These are phyloP conservation scores for Trametes gibbosa DNA, from an alignment of 768 basidiomycete genomes.

Conservation along the genomic window DNA sequence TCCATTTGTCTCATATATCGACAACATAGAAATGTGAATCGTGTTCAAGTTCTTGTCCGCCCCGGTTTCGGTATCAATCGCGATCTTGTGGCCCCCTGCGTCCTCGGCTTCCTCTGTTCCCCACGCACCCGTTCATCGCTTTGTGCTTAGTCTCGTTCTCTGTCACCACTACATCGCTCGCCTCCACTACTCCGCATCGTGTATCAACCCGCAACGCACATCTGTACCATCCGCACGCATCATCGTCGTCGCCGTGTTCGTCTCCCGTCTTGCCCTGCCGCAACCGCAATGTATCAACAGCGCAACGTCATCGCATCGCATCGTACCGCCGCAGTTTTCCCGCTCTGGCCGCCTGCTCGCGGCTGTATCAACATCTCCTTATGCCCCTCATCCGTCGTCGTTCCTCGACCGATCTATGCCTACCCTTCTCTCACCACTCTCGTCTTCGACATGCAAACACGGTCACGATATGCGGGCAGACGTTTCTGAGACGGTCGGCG, in stretches of 20 bases:
- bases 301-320: not conserved
- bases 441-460: not conserved
- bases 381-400: not conserved
- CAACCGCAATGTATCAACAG: constrained; percentile 7
- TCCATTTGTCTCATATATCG: constrained; percentile 19
- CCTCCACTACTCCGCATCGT: not conserved
- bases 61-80: not conserved
- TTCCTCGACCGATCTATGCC: no score
- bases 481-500: not conserved
- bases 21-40: constrained; percentile 19
- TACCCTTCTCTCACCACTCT: not conserved
- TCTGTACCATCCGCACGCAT: not conserved
- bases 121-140: constrained; percentile 7
- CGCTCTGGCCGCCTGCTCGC: not conserved
- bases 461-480: constrained; percentile 4
- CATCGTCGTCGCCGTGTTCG: not conserved
- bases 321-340: not conserved
- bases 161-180: not conserved
- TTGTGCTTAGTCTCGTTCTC: constrained; percentile 6
- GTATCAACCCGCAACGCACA: no score
- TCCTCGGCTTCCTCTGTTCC: not conserved
- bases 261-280: not conserved
- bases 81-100: not conserved
- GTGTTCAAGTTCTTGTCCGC: not conserved
- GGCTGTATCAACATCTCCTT: not conserved